Evolutionary conservation across 1,284 basidiomycete species (phyloP).

Genomic region (Volvariella volvacea): DNA sequence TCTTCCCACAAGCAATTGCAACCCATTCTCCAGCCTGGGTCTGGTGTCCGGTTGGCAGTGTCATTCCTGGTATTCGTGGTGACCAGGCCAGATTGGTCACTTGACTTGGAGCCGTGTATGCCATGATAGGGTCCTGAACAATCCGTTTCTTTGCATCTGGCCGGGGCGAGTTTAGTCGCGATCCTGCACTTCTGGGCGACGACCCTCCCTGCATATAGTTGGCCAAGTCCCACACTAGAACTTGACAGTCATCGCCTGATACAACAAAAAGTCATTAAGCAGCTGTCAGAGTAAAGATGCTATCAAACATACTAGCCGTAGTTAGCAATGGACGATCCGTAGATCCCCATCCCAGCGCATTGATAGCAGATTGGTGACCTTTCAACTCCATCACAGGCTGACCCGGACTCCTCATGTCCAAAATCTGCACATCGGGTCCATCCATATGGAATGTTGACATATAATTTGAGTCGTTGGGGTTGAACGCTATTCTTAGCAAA

Average conservation of each 20-base stretch:
- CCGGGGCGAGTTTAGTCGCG: slow-evolving; percentile 64
- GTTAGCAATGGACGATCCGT: slow-evolving; percentile 78
- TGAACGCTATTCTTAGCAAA: slow-evolving; percentile 79
- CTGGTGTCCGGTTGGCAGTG: slow-evolving; percentile 64
- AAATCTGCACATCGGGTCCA: slow-evolving; percentile 77
- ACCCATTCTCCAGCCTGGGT: slow-evolving; percentile 83
- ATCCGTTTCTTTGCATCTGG: slow-evolving; percentile 72
- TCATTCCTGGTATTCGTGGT: slow-evolving; percentile 66
- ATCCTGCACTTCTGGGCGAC: slow-evolving; percentile 55
- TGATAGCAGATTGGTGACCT: slow-evolving; percentile 72
- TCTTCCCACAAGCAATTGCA: slow-evolving; percentile 81
- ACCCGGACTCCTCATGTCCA: slow-evolving; percentile 93
- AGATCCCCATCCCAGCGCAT: slow-evolving; percentile 85
- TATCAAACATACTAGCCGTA: slow-evolving; percentile 58
- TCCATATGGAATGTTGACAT: slow-evolving; percentile 95
- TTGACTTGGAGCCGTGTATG: slow-evolving; percentile 75
- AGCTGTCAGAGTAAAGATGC: not conserved
- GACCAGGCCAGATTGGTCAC: slow-evolving; percentile 89
- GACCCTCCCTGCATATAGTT: slow-evolving; percentile 53
- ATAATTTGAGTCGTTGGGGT: slow-evolving; percentile 82
- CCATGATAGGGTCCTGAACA: slow-evolving; percentile 72
- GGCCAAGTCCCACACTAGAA: slow-evolving; percentile 84
- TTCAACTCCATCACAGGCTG: slow-evolving; percentile 87
- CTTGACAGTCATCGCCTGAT: slow-evolving; percentile 85
- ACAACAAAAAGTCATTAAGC: slow-evolving; percentile 5